These are phyloP conservation scores for Rhododendron vialii DNA, from an alignment of 148 eudicot species.

Conservation along the genomic window DNA sequence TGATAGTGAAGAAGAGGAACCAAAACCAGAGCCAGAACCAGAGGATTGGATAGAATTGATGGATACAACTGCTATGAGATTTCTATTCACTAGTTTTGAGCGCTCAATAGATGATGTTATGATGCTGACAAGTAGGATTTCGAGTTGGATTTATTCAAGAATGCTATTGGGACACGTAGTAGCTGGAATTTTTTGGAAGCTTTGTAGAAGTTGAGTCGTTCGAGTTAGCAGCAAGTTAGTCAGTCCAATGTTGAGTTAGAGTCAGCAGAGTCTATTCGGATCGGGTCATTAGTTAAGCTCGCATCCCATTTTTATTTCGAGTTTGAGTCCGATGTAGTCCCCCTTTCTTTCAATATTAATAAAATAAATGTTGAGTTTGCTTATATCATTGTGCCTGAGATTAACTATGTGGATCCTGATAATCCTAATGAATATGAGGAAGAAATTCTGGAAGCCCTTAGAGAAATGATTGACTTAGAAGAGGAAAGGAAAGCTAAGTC, in stretches of 20 bases:
- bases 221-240: background rate
- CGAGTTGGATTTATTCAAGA: background rate
- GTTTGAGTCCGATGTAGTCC: background rate
- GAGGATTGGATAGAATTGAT: too few relatives aligned
- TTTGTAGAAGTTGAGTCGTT: background rate
- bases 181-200: background rate
- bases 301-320: background rate
- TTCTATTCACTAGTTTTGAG: too few relatives aligned
- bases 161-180: background rate
- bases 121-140: background rate
- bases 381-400: background rate
- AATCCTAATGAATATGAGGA: too few relatives aligned
- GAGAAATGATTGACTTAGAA: too few relatives aligned
- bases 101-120: background rate
- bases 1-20: too few relatives aligned
- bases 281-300: background rate
- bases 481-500: too few relatives aligned
- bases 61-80: too few relatives aligned
- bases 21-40: too few relatives aligned
- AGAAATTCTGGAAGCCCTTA: too few relatives aligned
- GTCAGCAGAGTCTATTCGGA: background rate
- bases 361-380: background rate
- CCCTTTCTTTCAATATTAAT: background rate
- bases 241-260: background rate
- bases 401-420: too few relatives aligned